Conservation (phyloP, 2,329 filamentous ascomycete genomes). For the Aspergillus oerlinghausenensis region DNA sequence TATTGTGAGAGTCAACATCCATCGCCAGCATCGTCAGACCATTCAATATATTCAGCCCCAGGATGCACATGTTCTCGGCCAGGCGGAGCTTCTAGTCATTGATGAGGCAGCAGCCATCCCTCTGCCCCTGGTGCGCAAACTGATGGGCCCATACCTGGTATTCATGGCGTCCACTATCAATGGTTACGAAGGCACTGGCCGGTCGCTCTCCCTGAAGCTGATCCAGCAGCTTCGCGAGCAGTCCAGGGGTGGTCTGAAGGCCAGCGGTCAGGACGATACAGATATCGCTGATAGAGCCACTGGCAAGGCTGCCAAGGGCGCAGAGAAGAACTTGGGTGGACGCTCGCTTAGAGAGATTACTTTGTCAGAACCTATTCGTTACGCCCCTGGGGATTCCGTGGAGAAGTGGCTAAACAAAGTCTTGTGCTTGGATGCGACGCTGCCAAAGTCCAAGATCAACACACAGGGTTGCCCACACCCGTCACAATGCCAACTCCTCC, state of each 20-base stretch:
- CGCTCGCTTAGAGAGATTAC: constrained; percentile 88
- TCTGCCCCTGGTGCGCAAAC: constrained; percentile 81
- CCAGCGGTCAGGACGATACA: constrained; percentile 51
- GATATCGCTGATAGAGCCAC: constrained; percentile 73
- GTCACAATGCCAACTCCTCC: constrained; percentile 81
- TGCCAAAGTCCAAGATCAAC: constrained; percentile 70
- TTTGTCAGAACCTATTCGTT: constrained; percentile 88
- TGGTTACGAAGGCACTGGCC: constrained; percentile 93
- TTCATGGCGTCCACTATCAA: constrained; percentile 99
- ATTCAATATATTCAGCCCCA: constrained; percentile 98
- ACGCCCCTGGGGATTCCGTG: constrained; percentile 82
- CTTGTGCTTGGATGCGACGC: constrained; percentile 86
- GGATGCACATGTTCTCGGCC: constrained; percentile 88
- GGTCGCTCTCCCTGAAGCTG: constrained; percentile 89
- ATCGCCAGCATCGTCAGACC: constrained; percentile 90
- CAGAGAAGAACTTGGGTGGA: constrained; percentile 58
- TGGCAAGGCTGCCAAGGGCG: constrained; percentile 65
- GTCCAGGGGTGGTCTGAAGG: constrained; percentile 61
- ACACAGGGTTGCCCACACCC: constrained; percentile 83
- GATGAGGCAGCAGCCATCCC: constrained; percentile 97
- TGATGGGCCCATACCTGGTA: constrained; percentile 94
- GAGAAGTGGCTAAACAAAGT: constrained; percentile 96
- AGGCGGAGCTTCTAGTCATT: constrained; percentile 92
- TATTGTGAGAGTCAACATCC: constrained; percentile 93
- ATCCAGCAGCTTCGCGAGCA: constrained; percentile 97